Percentiles rank a stretch among this genome's conserved stretches.
phyloP scores from a whole-genome alignment of 1,284 basidiomycete species.

The Cryptococcus deneoformans region DNA sequence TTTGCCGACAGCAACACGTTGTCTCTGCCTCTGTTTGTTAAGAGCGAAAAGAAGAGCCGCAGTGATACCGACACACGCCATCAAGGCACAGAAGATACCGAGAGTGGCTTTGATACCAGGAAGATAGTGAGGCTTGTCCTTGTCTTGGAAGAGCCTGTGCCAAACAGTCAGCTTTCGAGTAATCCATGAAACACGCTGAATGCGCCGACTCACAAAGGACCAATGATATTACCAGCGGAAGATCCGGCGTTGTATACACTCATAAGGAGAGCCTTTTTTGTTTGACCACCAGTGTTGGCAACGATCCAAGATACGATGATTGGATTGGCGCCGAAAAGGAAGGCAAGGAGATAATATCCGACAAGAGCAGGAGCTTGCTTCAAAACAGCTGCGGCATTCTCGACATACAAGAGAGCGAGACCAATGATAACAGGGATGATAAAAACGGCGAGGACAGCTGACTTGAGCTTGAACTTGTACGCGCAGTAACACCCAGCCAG shows the following conservation, averaged over 20 bases:
- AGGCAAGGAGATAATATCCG: slow-evolving; percentile 50
- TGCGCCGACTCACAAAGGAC: slow-evolving; percentile 12
- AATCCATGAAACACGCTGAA: no score
- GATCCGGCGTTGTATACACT: slow-evolving; percentile 33
- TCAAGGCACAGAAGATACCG: slow-evolving; percentile 40
- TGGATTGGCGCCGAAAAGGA: slow-evolving; percentile 50
- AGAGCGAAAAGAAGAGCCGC: slow-evolving; percentile 33
- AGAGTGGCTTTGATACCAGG: slow-evolving; percentile 42
- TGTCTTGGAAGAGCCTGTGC: slow-evolving; percentile 34
- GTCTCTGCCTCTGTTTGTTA: slow-evolving; percentile 40
- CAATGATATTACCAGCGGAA: slow-evolving; percentile 34
- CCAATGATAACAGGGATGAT: slow-evolving; percentile 44
- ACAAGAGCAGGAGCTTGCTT: slow-evolving; percentile 22
- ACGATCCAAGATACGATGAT: slow-evolving; percentile 49
- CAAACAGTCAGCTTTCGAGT: neutral
- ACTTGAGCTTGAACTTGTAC: slow-evolving; percentile 37
- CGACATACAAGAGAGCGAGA: slow-evolving; percentile 21
- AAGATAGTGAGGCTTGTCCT: slow-evolving; percentile 43
- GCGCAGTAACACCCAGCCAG: slow-evolving; percentile 36
- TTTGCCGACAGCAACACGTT: slow-evolving; percentile 44
- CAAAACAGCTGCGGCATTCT: slow-evolving; percentile 13
- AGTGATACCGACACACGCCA: slow-evolving; percentile 32
- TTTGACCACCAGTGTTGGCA: slow-evolving; percentile 44
- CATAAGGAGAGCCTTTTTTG: slow-evolving; percentile 48
- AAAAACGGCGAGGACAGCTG: slow-evolving; percentile 31